Evolutionary conservation across 352 stramenopile species (phyloP), one percentile per base, ranked within the genome.

Genomic region (Thraustochytrium sp.): DNA sequence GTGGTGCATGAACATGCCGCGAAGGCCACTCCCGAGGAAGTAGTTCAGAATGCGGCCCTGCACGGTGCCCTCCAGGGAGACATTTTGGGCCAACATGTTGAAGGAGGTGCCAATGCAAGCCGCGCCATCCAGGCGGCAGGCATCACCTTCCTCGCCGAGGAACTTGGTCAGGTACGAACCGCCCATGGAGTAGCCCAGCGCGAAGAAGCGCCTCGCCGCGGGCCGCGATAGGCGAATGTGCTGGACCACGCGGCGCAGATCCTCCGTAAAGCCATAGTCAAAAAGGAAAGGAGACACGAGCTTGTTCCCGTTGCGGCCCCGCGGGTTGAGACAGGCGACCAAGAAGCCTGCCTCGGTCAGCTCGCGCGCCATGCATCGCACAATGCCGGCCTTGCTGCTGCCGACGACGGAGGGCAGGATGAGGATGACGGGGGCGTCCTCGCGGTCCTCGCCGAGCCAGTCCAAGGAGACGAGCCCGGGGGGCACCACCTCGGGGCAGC

Each of bases 271-370:
- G 46, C 63, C 63, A n/a, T n/a, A n/a, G n/a, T 11, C 13, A 23
- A 61, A 75, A 5, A 75, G 46, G 55, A 75, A 75, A 62, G 46
- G 26, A 62, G 31, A 37, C 5, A 11, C 37, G 26, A 75, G 26
- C 5, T 75, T 23, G 40, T 75, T 75, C 5, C 63, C 63, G 37
- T 23, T 23, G 37, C 63, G 37, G 63, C 63, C 63, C 5, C 63
- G 37, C 26, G 63, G 63, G 63, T 75, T 75, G 46, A 61, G 55
- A 23, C 63, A 75, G 40, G 63, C 63, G 5, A 75, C 63, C 5
- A 5, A 23, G 63, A 37, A 75, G 37, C 63, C 63, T 5, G 26
- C 37, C 5, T 75, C 55, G n/a, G 5, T 5, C 46, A 75, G 31
- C 5, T 75, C 5, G 5, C 55, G 5, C 5, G 63, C 37, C 46